phyloP scores from a whole-genome alignment of 495 filamentous ascomycete species.

The Chaetomium cochliodes region DNA sequence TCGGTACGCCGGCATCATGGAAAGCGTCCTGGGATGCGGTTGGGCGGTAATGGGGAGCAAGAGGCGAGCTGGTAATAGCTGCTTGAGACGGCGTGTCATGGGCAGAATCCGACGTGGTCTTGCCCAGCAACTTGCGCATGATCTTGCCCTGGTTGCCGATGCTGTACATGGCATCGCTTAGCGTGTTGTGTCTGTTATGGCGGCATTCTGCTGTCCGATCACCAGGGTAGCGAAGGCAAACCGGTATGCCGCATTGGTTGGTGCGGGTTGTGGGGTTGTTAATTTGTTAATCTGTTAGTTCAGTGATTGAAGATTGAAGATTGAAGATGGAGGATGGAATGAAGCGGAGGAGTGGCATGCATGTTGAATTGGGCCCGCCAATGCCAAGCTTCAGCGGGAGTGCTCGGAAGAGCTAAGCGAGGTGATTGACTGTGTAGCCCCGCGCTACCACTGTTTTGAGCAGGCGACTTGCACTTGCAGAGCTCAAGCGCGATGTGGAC shows the following conservation, averaged over 20 bases:
- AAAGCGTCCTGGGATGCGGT: constrained; percentile 69
- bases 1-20: constrained; percentile 69
- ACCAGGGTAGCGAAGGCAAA: not conserved
- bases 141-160: constrained; percentile 49
- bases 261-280: not conserved
- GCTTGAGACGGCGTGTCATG: constrained; percentile 35
- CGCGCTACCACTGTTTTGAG: not conserved
- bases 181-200: not conserved
- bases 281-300: not conserved
- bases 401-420: no score
- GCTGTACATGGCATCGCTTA: constrained; percentile 31
- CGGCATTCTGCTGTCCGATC: constrained; percentile 5
- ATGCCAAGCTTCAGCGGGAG: no score
- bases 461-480: no score
- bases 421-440: no score
- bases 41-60: constrained; percentile 51
- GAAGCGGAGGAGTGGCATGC: not conserved
- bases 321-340: no score
- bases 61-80: constrained; percentile 41
- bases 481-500: no score
- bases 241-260: not conserved
- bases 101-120: constrained; percentile 38
- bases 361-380: not conserved
- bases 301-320: not conserved
- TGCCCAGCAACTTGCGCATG: constrained; percentile 54